phyloP scores from a whole-genome alignment of 192 early-diverging fungal species.

The Kappamyces sp. region DNA sequence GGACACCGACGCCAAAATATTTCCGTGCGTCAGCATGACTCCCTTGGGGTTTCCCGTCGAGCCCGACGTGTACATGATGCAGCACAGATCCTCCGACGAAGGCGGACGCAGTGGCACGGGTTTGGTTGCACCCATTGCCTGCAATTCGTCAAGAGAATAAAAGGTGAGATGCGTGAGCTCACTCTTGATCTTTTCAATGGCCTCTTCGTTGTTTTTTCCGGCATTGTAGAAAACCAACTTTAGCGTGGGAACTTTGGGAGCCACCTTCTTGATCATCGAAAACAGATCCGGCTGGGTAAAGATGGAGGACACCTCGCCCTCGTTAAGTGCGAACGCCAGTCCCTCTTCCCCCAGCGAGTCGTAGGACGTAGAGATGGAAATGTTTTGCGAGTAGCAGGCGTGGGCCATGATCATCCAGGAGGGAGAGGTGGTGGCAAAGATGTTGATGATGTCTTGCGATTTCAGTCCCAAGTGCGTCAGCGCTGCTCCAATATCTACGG shows the following conservation, averaged over 20 bases:
- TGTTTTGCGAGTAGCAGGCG: conserved; percentile 58
- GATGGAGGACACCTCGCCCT: conserved; percentile 64
- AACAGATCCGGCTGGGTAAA: conserved; percentile 73
- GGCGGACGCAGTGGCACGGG: conserved; percentile 63
- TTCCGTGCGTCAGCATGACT: conserved; percentile 76
- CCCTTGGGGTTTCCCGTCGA: conserved; percentile 83
- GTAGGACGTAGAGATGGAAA: conserved; percentile 74
- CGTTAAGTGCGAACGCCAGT: conserved; percentile 76
- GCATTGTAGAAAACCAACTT: conserved; percentile 61
- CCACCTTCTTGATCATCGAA: conserved; percentile 56
- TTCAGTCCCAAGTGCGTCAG: conserved; percentile 59
- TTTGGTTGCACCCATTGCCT: conserved; percentile 55
- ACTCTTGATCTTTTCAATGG: neutral
- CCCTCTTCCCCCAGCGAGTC: conserved; percentile 78
- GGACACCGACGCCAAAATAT: conserved; percentile 61
- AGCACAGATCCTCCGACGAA: conserved; percentile 53
- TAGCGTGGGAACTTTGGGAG: conserved; percentile 51
- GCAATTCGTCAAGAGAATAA: conserved; percentile 62
- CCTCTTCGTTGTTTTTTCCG: conserved; percentile 46
- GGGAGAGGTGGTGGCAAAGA: conserved; percentile 33
- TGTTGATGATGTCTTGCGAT: conserved; percentile 33
- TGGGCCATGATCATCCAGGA: conserved; percentile 59
- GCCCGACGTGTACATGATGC: conserved; percentile 51
- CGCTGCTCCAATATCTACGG: conserved; percentile 61
- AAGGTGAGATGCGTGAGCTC: conserved; percentile 29